Percentiles rank a stretch among this genome's conserved stretches.
Evolutionary conservation across 2,329 filamentous ascomycete genomes (phyloP).

Genomic region (Colletotrichum simmondsii): DNA sequence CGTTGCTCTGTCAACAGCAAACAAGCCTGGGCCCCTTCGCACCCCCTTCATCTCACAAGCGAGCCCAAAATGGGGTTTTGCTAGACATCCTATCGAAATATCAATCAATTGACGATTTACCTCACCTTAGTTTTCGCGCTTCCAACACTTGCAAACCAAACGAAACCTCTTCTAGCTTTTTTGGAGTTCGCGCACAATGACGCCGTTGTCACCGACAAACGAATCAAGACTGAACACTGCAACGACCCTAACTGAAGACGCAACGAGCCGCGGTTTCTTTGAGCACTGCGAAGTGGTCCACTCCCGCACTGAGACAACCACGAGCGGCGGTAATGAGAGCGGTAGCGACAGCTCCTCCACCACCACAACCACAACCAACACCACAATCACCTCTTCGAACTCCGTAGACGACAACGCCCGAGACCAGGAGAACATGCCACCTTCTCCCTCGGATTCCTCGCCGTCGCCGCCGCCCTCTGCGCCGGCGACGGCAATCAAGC

Average conservation of each 20-base stretch:
- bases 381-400: conserved; percentile 31
- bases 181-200: conserved; percentile 42
- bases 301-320: conserved; percentile 40
- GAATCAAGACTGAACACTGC: conserved; percentile 50
- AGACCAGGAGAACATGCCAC: conserved; percentile 60
- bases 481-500: conserved; percentile 25
- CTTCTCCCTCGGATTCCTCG: conserved; percentile 48
- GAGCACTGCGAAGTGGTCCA: conserved; percentile 47
- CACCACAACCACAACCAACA: conserved; percentile 34
- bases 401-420: conserved; percentile 45
- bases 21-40: conserved; percentile 32
- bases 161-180: neutral
- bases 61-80: conserved; percentile 29
- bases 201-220: conserved; percentile 52
- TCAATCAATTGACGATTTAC: conserved; percentile 29
- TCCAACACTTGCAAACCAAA: conserved; percentile 11
- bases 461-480: conserved; percentile 28
- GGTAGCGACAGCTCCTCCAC: conserved; percentile 33
- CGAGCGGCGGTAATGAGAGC: conserved; percentile 31
- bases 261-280: conserved; percentile 41
- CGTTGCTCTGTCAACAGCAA: conserved; percentile 34
- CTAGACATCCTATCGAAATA: conserved; percentile 28
- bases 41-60: conserved; percentile 36
- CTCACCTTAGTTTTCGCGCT: conserved; percentile 9
- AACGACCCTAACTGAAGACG: conserved; percentile 34